Base-by-base conservation (phyloP, 192 early-diverging fungal species). In the Mortierella claussenii region DNA sequence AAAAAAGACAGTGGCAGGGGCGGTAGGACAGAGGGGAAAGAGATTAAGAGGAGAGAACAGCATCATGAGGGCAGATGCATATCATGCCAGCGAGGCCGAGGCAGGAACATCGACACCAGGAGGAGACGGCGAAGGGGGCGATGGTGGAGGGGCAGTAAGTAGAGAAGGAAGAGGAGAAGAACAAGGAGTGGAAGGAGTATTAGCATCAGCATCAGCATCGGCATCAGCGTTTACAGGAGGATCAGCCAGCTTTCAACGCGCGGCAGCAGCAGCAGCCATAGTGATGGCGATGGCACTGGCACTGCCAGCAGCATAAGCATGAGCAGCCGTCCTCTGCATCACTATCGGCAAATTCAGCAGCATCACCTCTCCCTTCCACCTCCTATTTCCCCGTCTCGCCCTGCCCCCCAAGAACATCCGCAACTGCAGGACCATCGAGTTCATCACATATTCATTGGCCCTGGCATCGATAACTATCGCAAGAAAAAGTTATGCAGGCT, bases 41-140 rank as follows among this genome's bases (percentile, higher is more conserved):
- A n/a, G n/a, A n/a, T n/a, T n/a, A n/a, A n/a, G n/a, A n/a, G 65
- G 55, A 55, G 65, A n/a, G 55, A 27, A 58, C 20, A 68, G 55
- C 65, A 68, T 68, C 65, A 58, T 68, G 65, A 48, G 65, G 54
- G 54, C 65, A 58, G 47, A 23, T 68, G 55, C 55, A 58, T 57
- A 68, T 68, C 65, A 68, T 68, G 48, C 65, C 55, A 68, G 28
- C 20, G 55, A 51, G 23, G 33, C 55, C 21, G 36, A 32, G 26
- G 54, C 65, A 56, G 48, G 47, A 62, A 50, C 65, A 51, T 24
- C 46, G 40, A 36, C 31, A 47, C 20, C 21, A 67, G 65, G 65
- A 67, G 65, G 30, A 27, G 50, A 52, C 12, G 61, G 12, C n/a
- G 53, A 48, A 48, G 45, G 43, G 33, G n/a, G n/a, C n/a, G n/a